phyloP scores from a whole-genome alignment of 331 rosid genomes.

The Spiraea crenata region DNA sequence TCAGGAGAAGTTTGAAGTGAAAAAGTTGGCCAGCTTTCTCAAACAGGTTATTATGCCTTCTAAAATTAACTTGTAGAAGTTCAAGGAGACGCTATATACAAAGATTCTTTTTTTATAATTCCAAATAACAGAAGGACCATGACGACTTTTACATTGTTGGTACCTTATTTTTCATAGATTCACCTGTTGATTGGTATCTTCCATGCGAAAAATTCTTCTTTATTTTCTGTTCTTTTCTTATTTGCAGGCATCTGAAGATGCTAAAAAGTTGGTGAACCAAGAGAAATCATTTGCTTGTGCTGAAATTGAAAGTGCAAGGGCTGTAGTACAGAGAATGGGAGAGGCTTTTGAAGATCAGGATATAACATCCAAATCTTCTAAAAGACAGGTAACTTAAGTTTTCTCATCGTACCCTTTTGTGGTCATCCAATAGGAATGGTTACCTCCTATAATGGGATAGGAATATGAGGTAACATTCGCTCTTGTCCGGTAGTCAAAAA shows the following conservation, averaged over 20 bases:
- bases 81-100: background rate
- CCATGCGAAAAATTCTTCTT: background rate
- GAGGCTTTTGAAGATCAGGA: conserved; percentile 92
- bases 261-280: conserved; percentile 90
- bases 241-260: conserved; percentile 93
- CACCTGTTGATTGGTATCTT: conserved; percentile 7
- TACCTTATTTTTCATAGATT: background rate
- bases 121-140: too few species aligned
- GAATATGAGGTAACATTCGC: background rate
- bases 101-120: background rate
- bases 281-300: conserved; percentile 99
- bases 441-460: background rate
- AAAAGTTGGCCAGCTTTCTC: conserved; percentile 85
- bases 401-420: conserved; percentile 4
- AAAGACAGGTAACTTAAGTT: conserved; percentile 51
- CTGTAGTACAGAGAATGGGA: conserved; percentile 86
- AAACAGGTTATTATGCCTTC: conserved; percentile 59
- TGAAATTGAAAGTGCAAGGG: conserved; percentile 93
- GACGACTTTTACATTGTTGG: too few species aligned
- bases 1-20: conserved; percentile 98
- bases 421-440: background rate
- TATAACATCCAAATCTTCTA: conserved; percentile 53
- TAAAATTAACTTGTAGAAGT: conserved; percentile 10
- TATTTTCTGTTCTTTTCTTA: conserved; percentile 2
- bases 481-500: background rate